phyloP scores from a whole-genome alignment of 2,329 filamentous ascomycete genomes.

The Clonostachys solani region DNA sequence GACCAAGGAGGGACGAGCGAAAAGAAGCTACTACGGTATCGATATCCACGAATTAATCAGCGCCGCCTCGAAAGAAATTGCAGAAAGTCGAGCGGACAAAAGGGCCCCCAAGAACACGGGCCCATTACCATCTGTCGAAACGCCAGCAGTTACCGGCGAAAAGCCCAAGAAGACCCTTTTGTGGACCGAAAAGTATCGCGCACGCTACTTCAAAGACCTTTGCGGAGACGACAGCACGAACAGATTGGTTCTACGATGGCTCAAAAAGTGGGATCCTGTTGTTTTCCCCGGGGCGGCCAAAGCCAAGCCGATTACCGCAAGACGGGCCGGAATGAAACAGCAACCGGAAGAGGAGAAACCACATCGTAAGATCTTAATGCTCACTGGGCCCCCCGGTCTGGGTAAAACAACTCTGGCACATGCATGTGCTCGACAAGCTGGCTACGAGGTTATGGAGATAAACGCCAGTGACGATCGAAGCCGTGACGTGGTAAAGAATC shows the following conservation, averaged over 20 bases:
- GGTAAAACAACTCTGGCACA: conserved; percentile 96
- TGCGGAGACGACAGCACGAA: conserved; percentile 95
- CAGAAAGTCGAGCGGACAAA: conserved; percentile 25
- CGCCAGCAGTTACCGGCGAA: conserved; percentile 13
- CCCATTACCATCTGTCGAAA: conserved; percentile 37
- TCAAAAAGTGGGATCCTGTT: conserved; percentile 89
- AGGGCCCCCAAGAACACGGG: conserved; percentile 15
- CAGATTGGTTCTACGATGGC: conserved; percentile 82
- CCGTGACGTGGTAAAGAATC: conserved; percentile 80
- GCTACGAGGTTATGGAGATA: conserved; percentile 95
- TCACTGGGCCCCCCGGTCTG: conserved; percentile 87
- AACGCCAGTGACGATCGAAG: conserved; percentile 97
- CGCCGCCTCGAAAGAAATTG: conserved; percentile 58
- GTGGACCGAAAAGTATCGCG: conserved; percentile 98
- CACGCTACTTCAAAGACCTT: conserved; percentile 85
- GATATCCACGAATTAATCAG: conserved; percentile 83
- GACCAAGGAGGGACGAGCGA: conserved; percentile 63
- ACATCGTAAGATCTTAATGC: conserved; percentile 82
- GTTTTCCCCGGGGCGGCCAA: conserved; percentile 79
- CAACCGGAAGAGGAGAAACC: conserved; percentile 64
- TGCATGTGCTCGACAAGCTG: conserved; percentile 90
- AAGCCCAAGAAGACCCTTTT: conserved; percentile 54
- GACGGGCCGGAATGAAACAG: conserved; percentile 31
- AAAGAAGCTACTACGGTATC: conserved; percentile 83
- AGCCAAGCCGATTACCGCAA: conserved; percentile 40